Evolutionary conservation across 2,329 filamentous ascomycete genomes (phyloP), one percentile per base, ranked within the genome.

Genomic region (Aspergillus neotritici): DNA sequence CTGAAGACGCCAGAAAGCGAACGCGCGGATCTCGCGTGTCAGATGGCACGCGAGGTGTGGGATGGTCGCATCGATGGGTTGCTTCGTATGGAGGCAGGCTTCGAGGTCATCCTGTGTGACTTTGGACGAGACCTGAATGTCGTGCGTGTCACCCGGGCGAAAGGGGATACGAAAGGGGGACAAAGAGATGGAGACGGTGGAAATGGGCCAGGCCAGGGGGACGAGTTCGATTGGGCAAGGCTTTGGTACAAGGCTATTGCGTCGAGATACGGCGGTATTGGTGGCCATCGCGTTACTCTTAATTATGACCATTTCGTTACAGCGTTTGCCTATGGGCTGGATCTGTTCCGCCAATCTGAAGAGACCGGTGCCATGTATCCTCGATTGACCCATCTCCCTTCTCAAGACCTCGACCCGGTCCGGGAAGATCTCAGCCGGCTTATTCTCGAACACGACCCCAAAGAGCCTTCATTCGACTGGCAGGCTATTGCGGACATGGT

Each of bases 41-140:
- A 70, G 0, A 53, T 83, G 13, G 71, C 75, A 0, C 13, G 60
- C 36, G 49, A 63, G 55, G 41, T 77, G 58, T 82, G 76, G 76
- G 3, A 71, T 13, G 59, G 58, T 31, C 67, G 66, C 12, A 65
- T 86, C 15, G 79, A 86, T 54, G 82, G 81, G 0, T 68, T 86
- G 34, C 62, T 87, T 8, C 75, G 83, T 11, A 82, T 82, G 72
- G 84, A 87, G 57, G 74, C 75, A 9, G 84, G 84, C 0, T 86
- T 86, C 49, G 84, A 87, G 61, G 72, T 86, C 39, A 82, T 87
- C 40, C 68, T 84, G 15, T 87, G 83, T 62, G 69, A 83, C 41
- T 86, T 87, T 53, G 62, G 60, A 9, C 52, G 61, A 12, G 56
- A 67, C 48, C 48, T 75, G 2, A 57, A 70, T 5, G 44, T 64